Base-by-base conservation (phyloP, 331 rosid species). In the Cucumis variabilis region DNA sequence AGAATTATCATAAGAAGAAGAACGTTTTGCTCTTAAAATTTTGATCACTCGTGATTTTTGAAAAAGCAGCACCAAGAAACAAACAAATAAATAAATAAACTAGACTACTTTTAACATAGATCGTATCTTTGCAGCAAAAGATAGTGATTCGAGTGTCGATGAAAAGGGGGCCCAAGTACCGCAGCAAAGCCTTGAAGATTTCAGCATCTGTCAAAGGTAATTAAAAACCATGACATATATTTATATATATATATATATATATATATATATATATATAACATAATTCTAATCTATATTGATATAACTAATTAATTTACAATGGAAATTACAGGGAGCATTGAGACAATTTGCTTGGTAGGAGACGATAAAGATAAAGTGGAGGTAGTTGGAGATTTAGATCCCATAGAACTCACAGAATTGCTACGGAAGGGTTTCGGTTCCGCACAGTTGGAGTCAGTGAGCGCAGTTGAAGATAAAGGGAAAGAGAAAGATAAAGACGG, bases 171-270 rank as follows among this genome's bases (percentile, higher is more conserved):
- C 13, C 19, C 3, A 77, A 77, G 65, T 24, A 50, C 15, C 83
- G 83, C 2, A 50, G 41, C 83, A 24, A 77, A 48, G 83, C 65
- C 8, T 77, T 77, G 83, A 48, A 77, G 44, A 77, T 77, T 77
- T 65, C 83, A 23, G 41, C 83, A 77, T 48, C 65, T 27, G 83
- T 77, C 7, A 23, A 20, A 3, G 66, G 83, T 77, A 77, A 66
- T 65, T n/a, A 65, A 9, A 12, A 44, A 44, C 48, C 28, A 65
- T 33, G 3, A 2, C 37, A 33, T 33, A 33, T 20, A 19, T 7
- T 19, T 1, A 6, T 4, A 37, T 37, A 5, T 37, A 37, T 37
- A 4, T 37, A 37, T 37, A 37, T 20, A 19, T 7, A 62, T 20
- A 19, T 7, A 62, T 1, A 6, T 4, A 37, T 37, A 5, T 37